These are phyloP conservation scores for Sordaria brevicollis DNA, from an alignment of 495 filamentous ascomycete species.

Conservation along the genomic window DNA sequence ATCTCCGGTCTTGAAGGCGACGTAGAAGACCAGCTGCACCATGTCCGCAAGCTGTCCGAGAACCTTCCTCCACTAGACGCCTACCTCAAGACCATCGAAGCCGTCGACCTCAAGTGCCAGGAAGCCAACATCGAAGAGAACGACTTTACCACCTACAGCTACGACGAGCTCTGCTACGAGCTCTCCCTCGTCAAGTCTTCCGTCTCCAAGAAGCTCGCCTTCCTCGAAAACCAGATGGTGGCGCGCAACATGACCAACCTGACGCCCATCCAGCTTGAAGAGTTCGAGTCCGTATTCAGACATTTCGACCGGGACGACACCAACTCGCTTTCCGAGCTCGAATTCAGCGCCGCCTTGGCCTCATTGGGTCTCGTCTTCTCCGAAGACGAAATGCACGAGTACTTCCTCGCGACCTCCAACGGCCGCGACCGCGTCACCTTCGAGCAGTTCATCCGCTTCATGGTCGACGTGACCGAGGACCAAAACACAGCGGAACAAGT, in stretches of 20 bases:
- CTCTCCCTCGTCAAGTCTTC: conserved; percentile 79
- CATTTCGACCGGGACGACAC: conserved; percentile 93
- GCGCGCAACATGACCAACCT: conserved; percentile 98
- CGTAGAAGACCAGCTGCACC: conserved; percentile 81
- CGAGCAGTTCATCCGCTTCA: conserved; percentile 97
- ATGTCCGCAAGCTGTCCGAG: conserved; percentile 68
- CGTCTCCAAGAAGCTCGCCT: conserved; percentile 88
- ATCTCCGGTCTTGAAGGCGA: conserved; percentile 93
- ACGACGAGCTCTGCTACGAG: conserved; percentile 93
- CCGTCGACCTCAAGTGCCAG: conserved; percentile 74
- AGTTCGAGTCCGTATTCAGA: conserved; percentile 94
- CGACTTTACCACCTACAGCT: conserved; percentile 95
- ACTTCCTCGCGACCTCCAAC: conserved; percentile 71
- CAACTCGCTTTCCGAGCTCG: conserved; percentile 85
- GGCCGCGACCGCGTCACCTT: conserved; percentile 74
- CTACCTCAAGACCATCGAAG: conserved; percentile 73
- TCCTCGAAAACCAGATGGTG: conserved; percentile 93
- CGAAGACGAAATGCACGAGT: conserved; percentile 91
- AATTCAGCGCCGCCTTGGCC: conserved; percentile 90
- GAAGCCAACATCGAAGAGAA: conserved; percentile 99
- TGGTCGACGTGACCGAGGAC: conserved; percentile 97
- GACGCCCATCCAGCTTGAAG: conserved; percentile 93
- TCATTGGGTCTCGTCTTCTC: conserved; percentile 90
- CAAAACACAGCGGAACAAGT: conserved; percentile 98
- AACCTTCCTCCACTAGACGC: conserved; percentile 80